A percentile compares a stretch with the other conserved stretches of the same genome.
Evolutionary conservation across 305 asterid genomes (phyloP).

Genomic region (Fraxinus dipetala): DNA sequence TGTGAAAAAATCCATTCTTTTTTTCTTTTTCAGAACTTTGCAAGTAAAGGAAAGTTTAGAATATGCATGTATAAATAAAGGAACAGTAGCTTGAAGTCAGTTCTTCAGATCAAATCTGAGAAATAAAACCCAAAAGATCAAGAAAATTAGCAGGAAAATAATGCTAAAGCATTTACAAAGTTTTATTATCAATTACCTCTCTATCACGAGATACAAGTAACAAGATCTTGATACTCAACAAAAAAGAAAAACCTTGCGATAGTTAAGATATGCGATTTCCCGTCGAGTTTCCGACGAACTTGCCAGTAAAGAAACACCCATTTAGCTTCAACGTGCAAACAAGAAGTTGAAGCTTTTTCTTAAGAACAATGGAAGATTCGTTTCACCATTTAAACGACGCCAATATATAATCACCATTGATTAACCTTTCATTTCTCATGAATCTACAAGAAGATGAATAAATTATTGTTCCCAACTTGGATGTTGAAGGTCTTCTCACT

Average conservation of each 20-base stretch:
- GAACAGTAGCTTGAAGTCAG: not conserved
- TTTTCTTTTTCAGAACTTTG: not conserved
- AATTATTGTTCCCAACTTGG: not conserved
- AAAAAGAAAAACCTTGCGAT: slow-evolving; percentile 1
- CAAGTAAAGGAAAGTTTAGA: not conserved
- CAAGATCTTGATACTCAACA: not conserved
- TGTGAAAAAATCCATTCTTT: not conserved
- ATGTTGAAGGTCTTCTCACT: not conserved
- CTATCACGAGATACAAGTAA: not conserved
- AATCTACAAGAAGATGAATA: not conserved
- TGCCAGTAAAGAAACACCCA: slow-evolving; percentile 35
- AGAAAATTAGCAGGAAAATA: not conserved
- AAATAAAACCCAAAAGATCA: not conserved
- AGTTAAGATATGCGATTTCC: not conserved
- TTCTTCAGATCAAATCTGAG: not conserved
- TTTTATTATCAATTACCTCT: not conserved
- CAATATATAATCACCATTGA: not conserved
- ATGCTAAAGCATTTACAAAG: not conserved
- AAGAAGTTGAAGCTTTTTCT: not conserved
- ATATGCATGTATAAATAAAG: slow-evolving; percentile 26
- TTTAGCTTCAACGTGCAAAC: slow-evolving; percentile 29
- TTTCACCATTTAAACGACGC: slow-evolving; percentile 25
- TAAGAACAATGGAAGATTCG: slow-evolving; percentile 9
- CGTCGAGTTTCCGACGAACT: slow-evolving; percentile 28
- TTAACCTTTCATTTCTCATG: not conserved